Conservation (phyloP, 208 protist species). For the Zelonia costaricensis region DNA sequence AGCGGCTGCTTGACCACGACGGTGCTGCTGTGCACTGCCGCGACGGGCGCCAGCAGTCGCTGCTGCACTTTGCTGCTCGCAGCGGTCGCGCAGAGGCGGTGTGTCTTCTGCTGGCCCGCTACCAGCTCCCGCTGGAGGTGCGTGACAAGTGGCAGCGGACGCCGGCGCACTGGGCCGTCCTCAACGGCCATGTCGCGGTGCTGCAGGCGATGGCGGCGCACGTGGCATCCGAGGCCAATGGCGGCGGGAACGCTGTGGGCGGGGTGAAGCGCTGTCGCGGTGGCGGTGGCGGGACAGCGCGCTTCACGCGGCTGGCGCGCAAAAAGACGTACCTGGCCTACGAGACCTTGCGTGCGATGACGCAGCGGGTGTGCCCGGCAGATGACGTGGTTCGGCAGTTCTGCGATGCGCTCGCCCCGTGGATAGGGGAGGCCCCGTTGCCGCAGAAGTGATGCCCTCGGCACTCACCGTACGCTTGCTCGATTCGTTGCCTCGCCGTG, state of each 20-base stretch:
- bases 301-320: constrained; percentile 40
- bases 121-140: constrained; percentile 24
- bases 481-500: no score
- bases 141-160: constrained; percentile 77
- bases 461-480: no score
- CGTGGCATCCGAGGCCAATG: neutral
- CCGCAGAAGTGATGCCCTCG: neutral
- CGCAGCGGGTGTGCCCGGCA: constrained; percentile 18
- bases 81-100: constrained; percentile 29
- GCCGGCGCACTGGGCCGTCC: constrained; percentile 57
- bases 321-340: constrained; percentile 48
- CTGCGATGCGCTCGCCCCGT: constrained; percentile 23
- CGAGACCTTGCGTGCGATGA: constrained; percentile 44
- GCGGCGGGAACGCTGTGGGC: neutral
- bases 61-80: constrained; percentile 65
- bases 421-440: constrained; percentile 18
- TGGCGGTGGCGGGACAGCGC: constrained; percentile 8
- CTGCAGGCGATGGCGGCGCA: constrained; percentile 33
- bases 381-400: constrained; percentile 16
- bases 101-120: constrained; percentile 30
- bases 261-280: constrained; percentile 1
- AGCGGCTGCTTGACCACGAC: constrained; percentile 15
- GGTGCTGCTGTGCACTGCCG: constrained; percentile 24
- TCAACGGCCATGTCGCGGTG: constrained; percentile 41
- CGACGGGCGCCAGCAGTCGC: constrained; percentile 54